phyloP scores from a whole-genome alignment of 2,329 filamentous ascomycete species.

The Curvularia hawaiiensis region DNA sequence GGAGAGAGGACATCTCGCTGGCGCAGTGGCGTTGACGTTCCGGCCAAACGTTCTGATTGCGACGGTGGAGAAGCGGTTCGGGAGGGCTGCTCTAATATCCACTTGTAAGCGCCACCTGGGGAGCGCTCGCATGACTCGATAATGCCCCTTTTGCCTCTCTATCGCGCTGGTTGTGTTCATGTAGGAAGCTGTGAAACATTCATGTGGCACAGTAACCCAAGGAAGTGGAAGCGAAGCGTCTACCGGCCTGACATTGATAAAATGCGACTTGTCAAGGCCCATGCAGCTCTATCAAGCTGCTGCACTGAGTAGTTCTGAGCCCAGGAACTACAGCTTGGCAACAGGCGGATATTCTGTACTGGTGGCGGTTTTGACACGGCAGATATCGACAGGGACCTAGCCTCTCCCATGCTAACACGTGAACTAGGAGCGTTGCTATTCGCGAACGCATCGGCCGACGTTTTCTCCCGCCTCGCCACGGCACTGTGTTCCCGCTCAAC shows the following conservation, averaged over 20 bases:
- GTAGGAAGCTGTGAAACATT: not conserved
- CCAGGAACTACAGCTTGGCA: not conserved
- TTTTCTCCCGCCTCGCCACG: not conserved
- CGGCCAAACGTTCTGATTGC: constrained; percentile 2
- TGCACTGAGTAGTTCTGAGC: not conserved
- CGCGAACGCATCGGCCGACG: constrained; percentile 1
- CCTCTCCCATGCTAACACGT: constrained; percentile 5
- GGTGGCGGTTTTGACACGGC: constrained; percentile 5
- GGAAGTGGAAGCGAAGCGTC: constrained; percentile 4
- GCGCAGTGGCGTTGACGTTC: constrained; percentile 1
- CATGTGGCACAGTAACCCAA: constrained; percentile 8
- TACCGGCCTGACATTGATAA: not conserved
- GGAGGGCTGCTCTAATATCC: constrained; percentile 2
- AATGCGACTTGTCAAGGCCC: not conserved
- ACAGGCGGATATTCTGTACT: not conserved
- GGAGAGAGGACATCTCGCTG: not conserved
- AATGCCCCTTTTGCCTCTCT: not conserved
- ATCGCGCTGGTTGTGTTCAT: not conserved
- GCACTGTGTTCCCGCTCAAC: constrained; percentile 4
- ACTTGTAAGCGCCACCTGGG: not conserved
- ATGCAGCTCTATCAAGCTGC: not conserved
- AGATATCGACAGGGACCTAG: constrained; percentile 5
- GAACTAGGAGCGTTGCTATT: constrained; percentile 1
- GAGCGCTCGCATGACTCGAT: not conserved
- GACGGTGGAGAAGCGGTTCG: constrained; percentile 9